Evolutionary conservation across 805 yeast species (phyloP).

Genomic region (Ogataea allantospora): DNA sequence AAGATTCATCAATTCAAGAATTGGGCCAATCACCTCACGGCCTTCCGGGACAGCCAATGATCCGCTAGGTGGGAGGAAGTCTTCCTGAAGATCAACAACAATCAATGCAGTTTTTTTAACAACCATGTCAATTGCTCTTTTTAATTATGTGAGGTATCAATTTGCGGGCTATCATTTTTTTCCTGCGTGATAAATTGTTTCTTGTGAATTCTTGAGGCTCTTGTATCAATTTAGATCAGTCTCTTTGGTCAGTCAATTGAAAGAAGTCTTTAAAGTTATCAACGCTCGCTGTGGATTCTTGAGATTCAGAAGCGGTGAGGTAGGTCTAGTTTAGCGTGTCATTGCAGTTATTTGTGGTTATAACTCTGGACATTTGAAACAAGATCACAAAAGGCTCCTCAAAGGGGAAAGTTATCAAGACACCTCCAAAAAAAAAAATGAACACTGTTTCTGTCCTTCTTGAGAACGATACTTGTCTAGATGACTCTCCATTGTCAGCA

Average conservation of each 20-base stretch:
- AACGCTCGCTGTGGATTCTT: background rate
- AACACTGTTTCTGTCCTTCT: constrained; percentile 1
- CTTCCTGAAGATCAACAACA: constrained; percentile 81
- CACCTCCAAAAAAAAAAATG: constrained; percentile 5
- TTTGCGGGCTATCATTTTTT: constrained; percentile 1
- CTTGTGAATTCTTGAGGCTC: background rate
- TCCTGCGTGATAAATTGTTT: constrained; percentile 3
- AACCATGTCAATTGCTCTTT: constrained; percentile 1
- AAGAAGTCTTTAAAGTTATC: background rate
- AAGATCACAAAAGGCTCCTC: background rate
- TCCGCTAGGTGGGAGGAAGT: constrained; percentile 79
- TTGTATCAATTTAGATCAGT: background rate
- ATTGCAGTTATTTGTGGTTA: background rate
- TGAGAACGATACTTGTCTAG: constrained; percentile 6
- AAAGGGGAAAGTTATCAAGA: background rate
- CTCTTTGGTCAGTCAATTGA: background rate
- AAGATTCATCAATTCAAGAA: constrained; percentile 45
- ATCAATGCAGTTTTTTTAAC: constrained; percentile 52
- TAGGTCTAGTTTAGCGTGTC: background rate
- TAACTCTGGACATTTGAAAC: background rate
- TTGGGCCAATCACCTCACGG: constrained; percentile 50
- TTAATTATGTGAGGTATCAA: constrained; percentile 2
- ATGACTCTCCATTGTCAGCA: constrained; percentile 14
- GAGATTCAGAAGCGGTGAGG: background rate
- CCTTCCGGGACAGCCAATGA: constrained; percentile 73